phyloP scores from a whole-genome alignment of 805 yeast genomes.

The Barnettozyma californica region DNA sequence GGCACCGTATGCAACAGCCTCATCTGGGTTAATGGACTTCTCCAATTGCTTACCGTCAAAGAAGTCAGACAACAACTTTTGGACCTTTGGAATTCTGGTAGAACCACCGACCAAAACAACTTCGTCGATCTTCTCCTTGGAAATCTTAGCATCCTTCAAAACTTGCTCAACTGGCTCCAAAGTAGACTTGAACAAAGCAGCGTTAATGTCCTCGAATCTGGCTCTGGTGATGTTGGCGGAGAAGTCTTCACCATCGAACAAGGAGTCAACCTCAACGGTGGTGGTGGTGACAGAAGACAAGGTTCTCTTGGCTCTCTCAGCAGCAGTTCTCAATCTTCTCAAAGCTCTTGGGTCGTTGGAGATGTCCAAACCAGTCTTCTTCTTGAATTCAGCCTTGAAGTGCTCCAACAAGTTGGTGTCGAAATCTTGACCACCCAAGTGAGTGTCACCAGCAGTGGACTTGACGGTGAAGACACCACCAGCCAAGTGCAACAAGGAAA shows the following conservation, averaged over 20 bases:
- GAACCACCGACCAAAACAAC: slow-evolving; percentile 98
- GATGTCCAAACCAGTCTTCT: slow-evolving; percentile 90
- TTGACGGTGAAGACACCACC: slow-evolving; percentile 97
- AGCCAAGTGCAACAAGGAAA: slow-evolving; percentile 84
- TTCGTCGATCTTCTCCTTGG: slow-evolving; percentile 88
- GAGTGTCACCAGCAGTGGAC: slow-evolving; percentile 99
- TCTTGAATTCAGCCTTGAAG: slow-evolving; percentile 91
- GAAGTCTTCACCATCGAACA: slow-evolving; percentile 95
- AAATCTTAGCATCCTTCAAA: slow-evolving; percentile 87
- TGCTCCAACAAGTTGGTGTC: slow-evolving; percentile 92
- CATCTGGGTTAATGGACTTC: slow-evolving; percentile 98
- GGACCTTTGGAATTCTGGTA: slow-evolving; percentile 98
- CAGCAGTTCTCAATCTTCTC: slow-evolving; percentile 97
- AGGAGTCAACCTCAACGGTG: slow-evolving; percentile 92
- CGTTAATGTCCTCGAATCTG: slow-evolving; percentile 96
- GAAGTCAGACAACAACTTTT: slow-evolving; percentile 93
- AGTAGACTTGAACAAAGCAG: slow-evolving; percentile 92
- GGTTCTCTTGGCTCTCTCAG: slow-evolving; percentile 99
- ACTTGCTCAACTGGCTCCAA: slow-evolving; percentile 96
- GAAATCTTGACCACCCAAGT: slow-evolving; percentile 99
- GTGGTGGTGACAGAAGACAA: slow-evolving; percentile 95
- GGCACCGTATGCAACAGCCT: slow-evolving; percentile 99
- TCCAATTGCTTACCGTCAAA: slow-evolving; percentile 98
- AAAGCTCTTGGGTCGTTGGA: slow-evolving; percentile 90
- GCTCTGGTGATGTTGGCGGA: slow-evolving; percentile 98